Conservation (phyloP, 768 basidiomycete genomes). For the Phylloporus scabripes region DNA sequence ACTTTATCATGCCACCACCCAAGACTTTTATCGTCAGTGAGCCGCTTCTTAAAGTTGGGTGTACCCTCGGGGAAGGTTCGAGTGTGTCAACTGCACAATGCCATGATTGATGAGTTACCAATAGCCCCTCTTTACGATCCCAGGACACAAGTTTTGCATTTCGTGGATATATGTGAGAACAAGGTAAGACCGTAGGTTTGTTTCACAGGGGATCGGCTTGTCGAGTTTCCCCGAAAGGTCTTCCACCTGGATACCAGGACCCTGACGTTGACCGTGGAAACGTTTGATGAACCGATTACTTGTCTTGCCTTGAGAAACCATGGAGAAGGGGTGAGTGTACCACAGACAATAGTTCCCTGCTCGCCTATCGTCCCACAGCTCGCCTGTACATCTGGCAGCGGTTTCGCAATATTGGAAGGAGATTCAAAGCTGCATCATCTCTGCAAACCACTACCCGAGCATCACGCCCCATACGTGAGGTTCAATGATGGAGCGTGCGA, state of each 20-base stretch:
- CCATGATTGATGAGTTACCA: not conserved
- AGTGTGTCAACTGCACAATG: not conserved
- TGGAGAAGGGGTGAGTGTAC: constrained; percentile 20
- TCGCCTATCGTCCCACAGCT: constrained; percentile 2
- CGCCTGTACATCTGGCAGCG: constrained; percentile 19
- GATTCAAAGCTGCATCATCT: constrained; percentile 44
- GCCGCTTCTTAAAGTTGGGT: constrained; percentile 50
- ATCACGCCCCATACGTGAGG: constrained; percentile 41
- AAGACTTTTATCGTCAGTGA: constrained; percentile 21
- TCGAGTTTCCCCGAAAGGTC: constrained; percentile 12
- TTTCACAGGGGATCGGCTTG: not conserved
- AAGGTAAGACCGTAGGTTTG: constrained; percentile 6
- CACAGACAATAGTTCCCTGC: not conserved
- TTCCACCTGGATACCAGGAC: constrained; percentile 38
- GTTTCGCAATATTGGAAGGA: constrained; percentile 15
- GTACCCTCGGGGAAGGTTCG: constrained; percentile 60
- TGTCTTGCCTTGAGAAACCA: constrained; percentile 50
- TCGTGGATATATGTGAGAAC: constrained; percentile 52
- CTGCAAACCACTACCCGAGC: constrained; percentile 43
- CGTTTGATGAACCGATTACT: constrained; percentile 51
- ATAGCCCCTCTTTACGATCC: constrained; percentile 62
- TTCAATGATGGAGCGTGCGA: constrained; percentile 75
- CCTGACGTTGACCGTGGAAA: constrained; percentile 38
- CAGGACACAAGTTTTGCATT: constrained; percentile 49
- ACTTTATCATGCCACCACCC: constrained; percentile 7